Evolutionary conservation across 495 filamentous ascomycete genomes (phyloP).

Genomic region (Talaromyces ruber): DNA sequence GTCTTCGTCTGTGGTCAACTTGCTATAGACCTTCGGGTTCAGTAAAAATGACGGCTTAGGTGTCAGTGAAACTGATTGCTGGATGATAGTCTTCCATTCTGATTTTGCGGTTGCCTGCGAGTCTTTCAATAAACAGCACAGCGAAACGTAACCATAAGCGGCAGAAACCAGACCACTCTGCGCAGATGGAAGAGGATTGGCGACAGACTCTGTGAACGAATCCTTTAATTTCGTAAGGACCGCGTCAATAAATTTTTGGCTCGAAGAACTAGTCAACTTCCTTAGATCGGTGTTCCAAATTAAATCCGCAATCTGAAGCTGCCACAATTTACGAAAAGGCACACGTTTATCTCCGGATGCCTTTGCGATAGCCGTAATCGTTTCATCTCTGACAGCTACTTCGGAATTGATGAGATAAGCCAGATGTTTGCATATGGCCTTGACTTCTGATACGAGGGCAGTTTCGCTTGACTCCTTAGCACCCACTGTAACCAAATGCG

Average conservation of each 20-base stretch:
- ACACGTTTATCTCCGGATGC: constrained; percentile 78
- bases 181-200: constrained; percentile 65
- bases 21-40: constrained; percentile 74
- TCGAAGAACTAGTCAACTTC: constrained; percentile 33
- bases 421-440: constrained; percentile 56
- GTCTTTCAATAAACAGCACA: constrained; percentile 32
- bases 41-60: constrained; percentile 81
- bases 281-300: constrained; percentile 49
- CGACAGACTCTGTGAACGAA: constrained; percentile 62
- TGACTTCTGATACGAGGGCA: constrained; percentile 66
- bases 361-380: constrained; percentile 65
- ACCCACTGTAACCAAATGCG: constrained; percentile 53
- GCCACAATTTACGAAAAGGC: constrained; percentile 72
- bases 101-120: constrained; percentile 17
- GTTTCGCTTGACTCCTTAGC: constrained; percentile 81
- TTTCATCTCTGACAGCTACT: constrained; percentile 49
- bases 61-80: constrained; percentile 52
- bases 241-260: constrained; percentile 32
- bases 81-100: constrained; percentile 41
- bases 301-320: constrained; percentile 62
- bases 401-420: constrained; percentile 47
- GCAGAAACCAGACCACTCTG: constrained; percentile 69
- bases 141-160: constrained; percentile 63
- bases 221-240: constrained; percentile 60
- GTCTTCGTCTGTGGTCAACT: constrained; percentile 63